Conservation (phyloP, 2,329 filamentous ascomycete genomes). For the Ceratocystis cacaofunesta region DNA sequence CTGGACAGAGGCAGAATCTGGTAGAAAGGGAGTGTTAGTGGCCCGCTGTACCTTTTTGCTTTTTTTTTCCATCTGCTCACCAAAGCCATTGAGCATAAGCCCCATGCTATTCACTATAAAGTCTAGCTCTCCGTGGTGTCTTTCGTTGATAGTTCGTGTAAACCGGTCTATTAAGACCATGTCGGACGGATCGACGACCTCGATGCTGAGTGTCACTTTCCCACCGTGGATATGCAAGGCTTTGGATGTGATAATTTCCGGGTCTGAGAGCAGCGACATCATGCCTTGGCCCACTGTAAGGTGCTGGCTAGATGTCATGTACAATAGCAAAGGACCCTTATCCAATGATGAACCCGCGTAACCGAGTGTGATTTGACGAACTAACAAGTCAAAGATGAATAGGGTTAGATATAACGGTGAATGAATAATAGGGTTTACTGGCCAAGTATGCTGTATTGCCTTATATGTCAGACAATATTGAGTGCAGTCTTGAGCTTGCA, state of each 20-base stretch:
- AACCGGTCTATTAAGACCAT: slow-evolving; percentile 4
- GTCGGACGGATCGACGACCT: slow-evolving; percentile 6
- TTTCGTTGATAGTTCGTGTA: background rate
- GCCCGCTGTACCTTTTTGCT: no score
- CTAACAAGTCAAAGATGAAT: background rate
- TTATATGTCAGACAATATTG: background rate
- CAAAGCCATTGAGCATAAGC: background rate
- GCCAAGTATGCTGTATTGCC: background rate
- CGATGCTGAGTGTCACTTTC: slow-evolving; percentile 5
- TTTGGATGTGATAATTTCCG: background rate
- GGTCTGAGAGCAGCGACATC: background rate
- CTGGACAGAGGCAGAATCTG: background rate
- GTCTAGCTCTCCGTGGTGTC: slow-evolving; percentile 3
- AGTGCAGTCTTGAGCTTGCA: background rate
- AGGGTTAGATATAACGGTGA: background rate
- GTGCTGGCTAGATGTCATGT: slow-evolving; percentile 4
- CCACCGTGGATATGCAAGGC: slow-evolving; percentile 3
- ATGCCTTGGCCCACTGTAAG: background rate
- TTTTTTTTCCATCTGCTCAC: background rate
- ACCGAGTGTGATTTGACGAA: slow-evolving; percentile 5
- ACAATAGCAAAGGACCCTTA: background rate
- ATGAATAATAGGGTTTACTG: background rate
- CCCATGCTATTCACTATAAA: slow-evolving; percentile 5
- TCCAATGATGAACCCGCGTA: background rate
- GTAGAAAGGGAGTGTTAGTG: background rate